These are phyloP conservation scores for Stemphylium beticola DNA, from an alignment of 2,329 filamentous ascomycete genomes.

Conservation along the genomic window DNA sequence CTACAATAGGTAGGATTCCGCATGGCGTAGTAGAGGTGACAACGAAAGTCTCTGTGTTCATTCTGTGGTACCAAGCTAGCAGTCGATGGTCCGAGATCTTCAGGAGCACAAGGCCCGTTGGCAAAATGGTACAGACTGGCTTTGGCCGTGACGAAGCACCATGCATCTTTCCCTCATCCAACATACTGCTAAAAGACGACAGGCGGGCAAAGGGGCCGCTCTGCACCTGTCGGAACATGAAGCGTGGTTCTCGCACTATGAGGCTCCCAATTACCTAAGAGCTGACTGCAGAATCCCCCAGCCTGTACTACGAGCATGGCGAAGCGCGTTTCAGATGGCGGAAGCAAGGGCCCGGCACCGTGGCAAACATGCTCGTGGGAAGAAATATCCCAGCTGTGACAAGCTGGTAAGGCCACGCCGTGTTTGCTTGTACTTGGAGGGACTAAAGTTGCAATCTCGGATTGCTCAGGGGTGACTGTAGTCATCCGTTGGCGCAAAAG, in stretches of 20 bases:
- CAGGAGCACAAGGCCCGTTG: constrained; percentile 24
- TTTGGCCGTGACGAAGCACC: constrained; percentile 5
- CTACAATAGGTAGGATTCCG: constrained; percentile 33
- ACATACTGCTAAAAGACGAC: not conserved
- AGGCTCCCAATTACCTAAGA: not conserved
- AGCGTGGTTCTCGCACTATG: not conserved
- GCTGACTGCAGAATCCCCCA: constrained; percentile 9
- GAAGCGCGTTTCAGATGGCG: constrained; percentile 38
- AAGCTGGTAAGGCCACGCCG: constrained; percentile 9
- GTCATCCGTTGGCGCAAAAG: constrained; percentile 8
- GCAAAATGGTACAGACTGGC: constrained; percentile 30
- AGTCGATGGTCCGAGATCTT: constrained; percentile 24
- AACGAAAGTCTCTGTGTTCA: constrained; percentile 35
- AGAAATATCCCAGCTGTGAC: not conserved
- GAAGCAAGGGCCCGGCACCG: constrained; percentile 34
- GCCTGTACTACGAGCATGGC: constrained; percentile 12
- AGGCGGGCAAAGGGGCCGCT: not conserved
- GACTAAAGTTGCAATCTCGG: constrained; percentile 3
- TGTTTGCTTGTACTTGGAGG: constrained; percentile 5
- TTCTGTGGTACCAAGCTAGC: constrained; percentile 32
- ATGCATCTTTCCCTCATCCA: not conserved
- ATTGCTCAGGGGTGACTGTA: constrained; percentile 8
- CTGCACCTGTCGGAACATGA: not conserved
- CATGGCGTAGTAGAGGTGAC: constrained; percentile 46
- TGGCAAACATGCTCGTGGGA: constrained; percentile 33